A percentile compares a stretch with the other conserved stretches of the same genome.
phyloP scores from a whole-genome alignment of 192 early-diverging fungal species.

The Coemansia sp. region DNA sequence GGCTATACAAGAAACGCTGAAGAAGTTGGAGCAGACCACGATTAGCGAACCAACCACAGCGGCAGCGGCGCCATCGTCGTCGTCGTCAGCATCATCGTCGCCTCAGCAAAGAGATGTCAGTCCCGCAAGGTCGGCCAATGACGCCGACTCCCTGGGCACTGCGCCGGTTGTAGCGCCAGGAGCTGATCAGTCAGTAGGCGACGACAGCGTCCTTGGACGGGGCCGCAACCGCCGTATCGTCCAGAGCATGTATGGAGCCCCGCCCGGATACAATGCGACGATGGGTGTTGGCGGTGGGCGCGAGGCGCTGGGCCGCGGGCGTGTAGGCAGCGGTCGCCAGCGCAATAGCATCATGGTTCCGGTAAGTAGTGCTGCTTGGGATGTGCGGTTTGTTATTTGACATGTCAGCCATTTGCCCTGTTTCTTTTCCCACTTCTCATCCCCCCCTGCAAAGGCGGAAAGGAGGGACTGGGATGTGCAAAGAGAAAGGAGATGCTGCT shows the following conservation, averaged over 20 bases:
- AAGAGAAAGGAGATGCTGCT: not conserved
- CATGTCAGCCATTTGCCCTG: not conserved
- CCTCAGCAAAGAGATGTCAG: conserved; percentile 20
- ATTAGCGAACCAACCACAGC: conserved; percentile 32
- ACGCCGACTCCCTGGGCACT: conserved; percentile 5
- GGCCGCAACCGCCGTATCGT: conserved; percentile 36
- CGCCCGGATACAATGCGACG: conserved; percentile 51
- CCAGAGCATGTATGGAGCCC: conserved; percentile 57
- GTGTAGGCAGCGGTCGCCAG: conserved; percentile 51
- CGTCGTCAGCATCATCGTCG: conserved; percentile 25
- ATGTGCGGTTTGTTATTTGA: not conserved
- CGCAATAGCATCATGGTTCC: conserved; percentile 58
- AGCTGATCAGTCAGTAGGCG: conserved; percentile 3
- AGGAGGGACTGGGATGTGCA: not conserved
- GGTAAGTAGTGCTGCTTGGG: conserved; percentile 23
- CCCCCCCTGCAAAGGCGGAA: not conserved
- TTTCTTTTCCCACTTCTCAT: not conserved
- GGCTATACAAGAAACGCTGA: conserved; percentile 52
- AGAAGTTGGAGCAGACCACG: conserved; percentile 43
- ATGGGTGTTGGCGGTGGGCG: conserved; percentile 53
- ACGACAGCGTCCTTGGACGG: conserved; percentile 15
- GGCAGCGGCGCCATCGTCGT: conserved; percentile 26
- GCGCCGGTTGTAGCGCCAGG: conserved; percentile 7
- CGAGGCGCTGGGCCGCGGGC: conserved; percentile 39
- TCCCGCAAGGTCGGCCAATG: conserved; percentile 8